Percentiles rank a stretch among this genome's conserved stretches.
Conservation (phyloP, 139 green algal genomes). For the Coelastrella sp. region DNA sequence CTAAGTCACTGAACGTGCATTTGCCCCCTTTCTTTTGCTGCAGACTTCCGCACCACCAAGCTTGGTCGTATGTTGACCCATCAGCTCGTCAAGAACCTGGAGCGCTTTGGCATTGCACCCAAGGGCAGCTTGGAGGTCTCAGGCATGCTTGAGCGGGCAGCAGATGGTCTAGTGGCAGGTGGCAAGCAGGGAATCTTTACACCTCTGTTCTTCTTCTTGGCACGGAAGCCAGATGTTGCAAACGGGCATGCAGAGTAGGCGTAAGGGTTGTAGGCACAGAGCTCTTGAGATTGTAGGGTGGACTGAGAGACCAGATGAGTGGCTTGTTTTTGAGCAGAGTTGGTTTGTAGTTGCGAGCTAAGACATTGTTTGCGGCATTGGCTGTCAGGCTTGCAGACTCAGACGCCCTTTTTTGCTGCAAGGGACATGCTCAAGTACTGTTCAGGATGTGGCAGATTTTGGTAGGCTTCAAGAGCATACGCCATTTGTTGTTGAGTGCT, state of each 20-base stretch:
- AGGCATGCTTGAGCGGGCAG: conserved; percentile 73
- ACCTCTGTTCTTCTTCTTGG: conserved; percentile 71
- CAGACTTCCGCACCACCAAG: conserved; percentile 68
- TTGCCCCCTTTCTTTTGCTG: conserved; percentile 12
- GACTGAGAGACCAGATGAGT: too few relatives aligned
- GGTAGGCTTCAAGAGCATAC: too few relatives aligned
- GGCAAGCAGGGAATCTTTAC: conserved; percentile 73
- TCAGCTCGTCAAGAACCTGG: conserved; percentile 64
- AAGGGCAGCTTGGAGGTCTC: conserved; percentile 65
- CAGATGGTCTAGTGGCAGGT: conserved; percentile 72
- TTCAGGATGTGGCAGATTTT: too few relatives aligned
- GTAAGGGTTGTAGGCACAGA: neutral
- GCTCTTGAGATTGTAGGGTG: neutral
- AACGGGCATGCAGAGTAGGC: neutral
- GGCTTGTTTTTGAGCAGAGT: too few relatives aligned
- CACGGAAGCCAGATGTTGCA: conserved; percentile 54
- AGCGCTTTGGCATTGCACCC: conserved; percentile 69
- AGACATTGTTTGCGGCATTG: too few relatives aligned
- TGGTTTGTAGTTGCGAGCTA: too few relatives aligned
- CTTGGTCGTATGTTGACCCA: conserved; percentile 69
- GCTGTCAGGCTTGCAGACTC: too few relatives aligned
- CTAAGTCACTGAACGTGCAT: neutral
- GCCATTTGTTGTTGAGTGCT: too few relatives aligned
- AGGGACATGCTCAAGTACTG: too few relatives aligned
- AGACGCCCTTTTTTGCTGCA: too few relatives aligned